These are phyloP conservation scores for Sporothrix dimorphospora DNA, from an alignment of 2,329 filamentous ascomycete genomes.

Conservation along the genomic window DNA sequence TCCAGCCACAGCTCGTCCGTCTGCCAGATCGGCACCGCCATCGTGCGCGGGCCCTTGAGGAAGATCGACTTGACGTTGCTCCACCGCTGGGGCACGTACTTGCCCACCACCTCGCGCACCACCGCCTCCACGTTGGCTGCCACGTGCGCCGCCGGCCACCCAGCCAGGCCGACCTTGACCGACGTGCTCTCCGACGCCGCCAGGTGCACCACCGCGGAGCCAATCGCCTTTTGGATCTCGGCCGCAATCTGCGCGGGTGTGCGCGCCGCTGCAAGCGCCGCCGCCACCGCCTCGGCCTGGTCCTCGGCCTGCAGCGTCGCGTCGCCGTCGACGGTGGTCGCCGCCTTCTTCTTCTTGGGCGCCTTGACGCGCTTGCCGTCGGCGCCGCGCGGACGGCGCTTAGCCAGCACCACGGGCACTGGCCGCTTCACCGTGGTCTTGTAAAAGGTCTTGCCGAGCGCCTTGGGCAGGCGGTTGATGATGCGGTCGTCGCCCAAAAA, in stretches of 20 bases:
- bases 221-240: slow-evolving; percentile 78
- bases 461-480: slow-evolving; percentile 69
- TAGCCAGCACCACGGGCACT: slow-evolving; percentile 74
- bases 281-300: slow-evolving; percentile 67
- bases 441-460: slow-evolving; percentile 93
- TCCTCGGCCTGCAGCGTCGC: slow-evolving; percentile 83
- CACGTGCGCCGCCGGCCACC: slow-evolving; percentile 74
- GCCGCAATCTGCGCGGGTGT: slow-evolving; percentile 69
- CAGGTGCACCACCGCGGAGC: slow-evolving; percentile 78
- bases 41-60: slow-evolving; percentile 87
- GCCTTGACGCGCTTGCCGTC: slow-evolving; percentile 60
- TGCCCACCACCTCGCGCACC: slow-evolving; percentile 69
- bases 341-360: slow-evolving; percentile 54
- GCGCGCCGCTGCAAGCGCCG: slow-evolving; percentile 47
- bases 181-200: slow-evolving; percentile 78
- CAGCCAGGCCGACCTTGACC: slow-evolving; percentile 75
- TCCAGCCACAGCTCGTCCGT: slow-evolving; percentile 89
- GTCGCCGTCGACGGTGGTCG: slow-evolving; percentile 61
- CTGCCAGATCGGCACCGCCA: slow-evolving; percentile 90
- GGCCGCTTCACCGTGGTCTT: slow-evolving; percentile 81
- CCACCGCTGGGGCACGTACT: slow-evolving; percentile 85
- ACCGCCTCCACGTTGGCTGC: slow-evolving; percentile 80
- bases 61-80: slow-evolving; percentile 81
- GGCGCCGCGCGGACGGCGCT: slow-evolving; percentile 63
- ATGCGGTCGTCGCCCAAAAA: slow-evolving; percentile 94